These are phyloP conservation scores for Hypoxylon sp. DNA, from an alignment of 2,329 filamentous ascomycete species.

Conservation along the genomic window DNA sequence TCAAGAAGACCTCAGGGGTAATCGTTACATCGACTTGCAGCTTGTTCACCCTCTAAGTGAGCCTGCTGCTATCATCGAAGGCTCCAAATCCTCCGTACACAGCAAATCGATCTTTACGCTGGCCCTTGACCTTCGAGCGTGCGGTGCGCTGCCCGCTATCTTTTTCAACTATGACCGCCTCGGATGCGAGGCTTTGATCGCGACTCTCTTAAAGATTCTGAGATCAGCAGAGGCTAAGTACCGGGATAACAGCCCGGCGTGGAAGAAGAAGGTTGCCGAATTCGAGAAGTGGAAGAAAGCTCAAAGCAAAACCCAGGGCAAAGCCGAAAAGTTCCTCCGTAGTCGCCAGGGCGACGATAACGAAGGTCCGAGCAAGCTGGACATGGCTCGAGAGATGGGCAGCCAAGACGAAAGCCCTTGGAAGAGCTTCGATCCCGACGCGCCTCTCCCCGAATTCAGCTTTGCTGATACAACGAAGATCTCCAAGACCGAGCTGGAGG, in stretches of 20 bases:
- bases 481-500: constrained; percentile 68
- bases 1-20: constrained; percentile 59
- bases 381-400: constrained; percentile 68
- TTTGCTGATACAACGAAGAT: constrained; percentile 74
- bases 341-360: constrained; percentile 56
- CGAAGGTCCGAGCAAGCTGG: constrained; percentile 65
- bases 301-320: constrained; percentile 48
- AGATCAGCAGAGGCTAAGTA: constrained; percentile 66
- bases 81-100: neutral
- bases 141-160: constrained; percentile 77
- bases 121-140: constrained; percentile 69
- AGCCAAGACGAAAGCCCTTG: constrained; percentile 67
- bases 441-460: constrained; percentile 71
- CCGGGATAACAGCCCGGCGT: constrained; percentile 68
- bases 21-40: constrained; percentile 5
- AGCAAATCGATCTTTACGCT: constrained; percentile 59
- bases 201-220: constrained; percentile 64
- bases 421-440: constrained; percentile 76
- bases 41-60: neutral
- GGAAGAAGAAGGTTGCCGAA: constrained; percentile 69
- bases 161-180: constrained; percentile 81
- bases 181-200: constrained; percentile 71
- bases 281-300: constrained; percentile 69
- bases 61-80: neutral
- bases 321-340: constrained; percentile 56